phyloP scores from a whole-genome alignment of 2,329 filamentous ascomycete genomes.

The Aspergillus vadensis region DNA sequence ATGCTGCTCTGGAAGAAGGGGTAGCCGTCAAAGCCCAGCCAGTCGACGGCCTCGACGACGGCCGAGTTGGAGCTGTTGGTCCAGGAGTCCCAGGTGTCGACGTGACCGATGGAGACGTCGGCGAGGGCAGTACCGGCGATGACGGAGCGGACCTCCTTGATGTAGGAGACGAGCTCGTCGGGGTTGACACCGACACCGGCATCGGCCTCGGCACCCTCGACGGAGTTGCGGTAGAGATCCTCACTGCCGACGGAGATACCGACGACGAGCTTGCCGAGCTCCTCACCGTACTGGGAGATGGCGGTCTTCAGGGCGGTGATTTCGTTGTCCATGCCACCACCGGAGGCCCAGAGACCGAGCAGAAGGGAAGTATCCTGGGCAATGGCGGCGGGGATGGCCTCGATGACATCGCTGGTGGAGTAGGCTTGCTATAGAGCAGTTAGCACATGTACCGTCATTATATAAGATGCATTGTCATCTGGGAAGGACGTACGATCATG shows the following conservation, averaged over 20 bases:
- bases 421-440: conserved; percentile 43
- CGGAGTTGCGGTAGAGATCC: conserved; percentile 79
- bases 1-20: conserved; percentile 76
- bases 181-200: conserved; percentile 66
- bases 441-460: conserved; percentile 1
- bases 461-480: background rate
- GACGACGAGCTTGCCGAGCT: conserved; percentile 61
- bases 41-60: conserved; percentile 72
- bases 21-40: conserved; percentile 81
- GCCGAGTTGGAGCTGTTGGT: conserved; percentile 71
- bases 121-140: conserved; percentile 62
- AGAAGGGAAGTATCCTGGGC: conserved; percentile 75
- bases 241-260: conserved; percentile 87
- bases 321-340: conserved; percentile 71
- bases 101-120: conserved; percentile 70
- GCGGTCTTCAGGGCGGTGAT: conserved; percentile 70
- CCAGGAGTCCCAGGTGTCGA: conserved; percentile 86
- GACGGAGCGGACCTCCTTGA: conserved; percentile 65
- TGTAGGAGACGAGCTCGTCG: conserved; percentile 66
- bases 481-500: conserved; percentile 52
- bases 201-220: conserved; percentile 65
- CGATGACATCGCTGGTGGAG: conserved; percentile 65
- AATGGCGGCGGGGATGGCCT: conserved; percentile 80
- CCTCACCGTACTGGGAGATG: conserved; percentile 66
- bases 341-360: conserved; percentile 81